Base-by-base conservation (phyloP, 352 stramenopile genomes). In the Pythium diclinum region DNA sequence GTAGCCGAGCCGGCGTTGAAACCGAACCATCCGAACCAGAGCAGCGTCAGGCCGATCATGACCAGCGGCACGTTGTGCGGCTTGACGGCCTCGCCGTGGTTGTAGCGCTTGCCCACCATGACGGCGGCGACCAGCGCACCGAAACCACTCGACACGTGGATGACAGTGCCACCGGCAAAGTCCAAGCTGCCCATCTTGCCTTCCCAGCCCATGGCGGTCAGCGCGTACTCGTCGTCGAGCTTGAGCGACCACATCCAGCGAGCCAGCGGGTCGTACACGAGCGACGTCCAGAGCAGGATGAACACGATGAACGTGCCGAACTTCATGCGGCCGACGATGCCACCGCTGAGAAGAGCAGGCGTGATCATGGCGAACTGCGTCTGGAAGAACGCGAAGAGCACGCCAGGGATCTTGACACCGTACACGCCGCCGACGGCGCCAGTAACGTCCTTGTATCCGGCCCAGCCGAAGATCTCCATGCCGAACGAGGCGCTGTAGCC, bases 11-110 rank as follows among this genome's bases (percentile, higher is more conserved):
- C 85, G 28, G 76, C 83, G 61, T 92, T 93, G 63, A 95, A 95
- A 28, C 87, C 85, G 51, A 91, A 93, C 85, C 87, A 95, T 19
- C 87, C 87, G 47, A 91, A 91, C 87, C 87, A 95, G 42, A 95
- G 68, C 30, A 93, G 53, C 14, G 73, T 88, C 9, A 67, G 63
- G 48, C 87, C 87, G 33, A 92, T 90, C 78, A 95, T 94, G 8
- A 92, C 79, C 9, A 95, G 74, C 9, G 86, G 86, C 34, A 95
- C 79, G 71, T 96, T 93, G 76, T 94, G 86, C 0, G 85, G 81
- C 59, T 88, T 88, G 21, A 94, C 79, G 3, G 74, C 63, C 32
- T 89, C 84, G 11, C 67, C 70, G 68, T 91, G 78, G 61, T 91
- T 89, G 74, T 89, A 89, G 10, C 79, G 74, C 65, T 86, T 83